Evolutionary conservation across 306 rosid genomes (phyloP).

Genomic region (Prinsepia uniflora): DNA sequence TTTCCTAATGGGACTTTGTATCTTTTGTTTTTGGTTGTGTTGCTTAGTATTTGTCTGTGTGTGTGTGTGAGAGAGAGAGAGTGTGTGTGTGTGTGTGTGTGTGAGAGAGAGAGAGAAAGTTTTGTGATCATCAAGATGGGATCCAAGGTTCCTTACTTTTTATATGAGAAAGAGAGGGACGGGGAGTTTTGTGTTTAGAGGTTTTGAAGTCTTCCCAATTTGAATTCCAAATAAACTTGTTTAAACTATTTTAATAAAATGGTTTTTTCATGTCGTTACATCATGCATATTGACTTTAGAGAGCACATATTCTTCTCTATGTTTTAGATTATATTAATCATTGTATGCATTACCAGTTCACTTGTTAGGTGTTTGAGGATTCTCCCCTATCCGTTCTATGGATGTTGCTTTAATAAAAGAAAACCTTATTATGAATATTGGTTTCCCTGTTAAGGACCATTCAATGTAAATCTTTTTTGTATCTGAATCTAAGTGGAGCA

Average conservation of each 20-base stretch:
- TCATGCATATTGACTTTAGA: background rate
- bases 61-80: background rate
- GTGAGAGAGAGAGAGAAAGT: background rate
- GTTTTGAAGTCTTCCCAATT: background rate
- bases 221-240: background rate
- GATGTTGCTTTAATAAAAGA: background rate
- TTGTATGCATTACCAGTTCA: background rate
- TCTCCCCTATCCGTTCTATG: background rate
- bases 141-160: too few relatives aligned
- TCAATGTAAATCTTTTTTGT: background rate
- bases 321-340: background rate
- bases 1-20: background rate
- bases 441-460: background rate
- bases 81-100: too few relatives aligned
- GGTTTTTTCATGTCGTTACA: background rate
- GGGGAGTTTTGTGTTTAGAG: background rate
- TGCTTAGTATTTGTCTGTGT: background rate
- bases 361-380: slow-evolving; percentile 2
- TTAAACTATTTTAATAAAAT: background rate
- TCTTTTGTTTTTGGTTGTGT: background rate
- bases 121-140: too few relatives aligned
- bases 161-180: background rate
- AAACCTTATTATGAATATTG: background rate
- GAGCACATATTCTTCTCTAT: background rate
- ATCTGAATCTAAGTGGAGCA: background rate